These are phyloP conservation scores for Aspergillus felis DNA, from an alignment of 2,329 filamentous ascomycete genomes.

Conservation along the genomic window DNA sequence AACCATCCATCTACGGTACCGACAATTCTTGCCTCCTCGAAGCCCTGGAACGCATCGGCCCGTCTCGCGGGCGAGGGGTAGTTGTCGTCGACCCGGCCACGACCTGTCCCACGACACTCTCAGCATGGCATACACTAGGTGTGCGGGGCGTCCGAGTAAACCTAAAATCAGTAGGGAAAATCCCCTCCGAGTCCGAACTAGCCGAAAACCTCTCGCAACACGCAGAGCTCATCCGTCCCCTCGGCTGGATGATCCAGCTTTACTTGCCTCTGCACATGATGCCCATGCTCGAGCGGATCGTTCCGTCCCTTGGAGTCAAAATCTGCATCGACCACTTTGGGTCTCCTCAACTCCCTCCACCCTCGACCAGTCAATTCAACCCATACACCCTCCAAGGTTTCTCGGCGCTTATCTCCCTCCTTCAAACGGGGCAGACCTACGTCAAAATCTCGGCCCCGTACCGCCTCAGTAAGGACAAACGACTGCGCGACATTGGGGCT, in stretches of 20 bases:
- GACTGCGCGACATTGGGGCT: slow-evolving; percentile 45
- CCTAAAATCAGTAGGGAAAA: slow-evolving; percentile 50
- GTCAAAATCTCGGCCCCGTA: slow-evolving; percentile 60
- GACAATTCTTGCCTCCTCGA: slow-evolving; percentile 59
- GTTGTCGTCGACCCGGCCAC: slow-evolving; percentile 52
- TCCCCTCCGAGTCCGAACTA: slow-evolving; percentile 41
- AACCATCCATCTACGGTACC: slow-evolving; percentile 59
- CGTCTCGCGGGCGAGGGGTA: slow-evolving; percentile 50
- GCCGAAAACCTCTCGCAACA: slow-evolving; percentile 43
- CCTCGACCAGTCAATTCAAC: slow-evolving; percentile 21
- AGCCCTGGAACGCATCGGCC: slow-evolving; percentile 49
- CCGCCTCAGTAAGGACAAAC: slow-evolving; percentile 46
- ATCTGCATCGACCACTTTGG: slow-evolving; percentile 61
- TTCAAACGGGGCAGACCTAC: slow-evolving; percentile 48
- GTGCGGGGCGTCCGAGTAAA: slow-evolving; percentile 60
- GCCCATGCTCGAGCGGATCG: slow-evolving; percentile 46
- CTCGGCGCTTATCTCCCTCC: slow-evolving; percentile 44
- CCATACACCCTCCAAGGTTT: slow-evolving; percentile 51
- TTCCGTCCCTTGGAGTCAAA: slow-evolving; percentile 48
- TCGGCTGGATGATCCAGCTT: slow-evolving; percentile 57
- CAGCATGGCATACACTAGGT: slow-evolving; percentile 54
- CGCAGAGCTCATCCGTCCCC: slow-evolving; percentile 47
- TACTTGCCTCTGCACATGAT: slow-evolving; percentile 54
- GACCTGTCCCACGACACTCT: slow-evolving; percentile 38
- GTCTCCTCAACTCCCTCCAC: slow-evolving; percentile 38